Conservation (phyloP, 352 stramenopile genomes). For the Globisporangium canariense region DNA sequence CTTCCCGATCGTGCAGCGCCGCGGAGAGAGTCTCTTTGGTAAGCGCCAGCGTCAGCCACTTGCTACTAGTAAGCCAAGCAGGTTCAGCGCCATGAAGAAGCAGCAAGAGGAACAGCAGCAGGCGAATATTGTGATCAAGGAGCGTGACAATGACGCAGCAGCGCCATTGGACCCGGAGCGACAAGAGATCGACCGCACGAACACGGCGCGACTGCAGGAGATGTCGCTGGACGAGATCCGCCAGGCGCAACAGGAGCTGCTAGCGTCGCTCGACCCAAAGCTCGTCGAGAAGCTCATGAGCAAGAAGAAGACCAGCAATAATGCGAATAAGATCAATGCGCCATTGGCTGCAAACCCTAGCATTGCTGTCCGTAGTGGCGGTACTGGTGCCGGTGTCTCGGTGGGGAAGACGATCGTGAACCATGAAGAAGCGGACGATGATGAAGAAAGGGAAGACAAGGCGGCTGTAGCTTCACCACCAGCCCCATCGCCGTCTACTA, state of each 20-base stretch:
- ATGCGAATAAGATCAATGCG: background rate
- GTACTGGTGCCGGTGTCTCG: background rate
- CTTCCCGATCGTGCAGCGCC: conserved; percentile 56
- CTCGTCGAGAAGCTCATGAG: conserved; percentile 66
- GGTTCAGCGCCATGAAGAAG: conserved; percentile 19
- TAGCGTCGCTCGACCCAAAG: conserved; percentile 52
- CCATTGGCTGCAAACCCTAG: background rate
- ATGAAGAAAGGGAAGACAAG: background rate
- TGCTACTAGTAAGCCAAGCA: conserved; percentile 18
- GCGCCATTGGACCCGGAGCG: conserved; percentile 31
- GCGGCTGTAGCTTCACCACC: background rate
- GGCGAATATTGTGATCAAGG: background rate
- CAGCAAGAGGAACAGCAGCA: background rate
- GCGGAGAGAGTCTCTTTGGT: conserved; percentile 71
- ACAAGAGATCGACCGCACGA: conserved; percentile 59
- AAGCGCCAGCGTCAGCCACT: conserved; percentile 30
- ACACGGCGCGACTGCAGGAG: conserved; percentile 41
- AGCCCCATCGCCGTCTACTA: background rate
- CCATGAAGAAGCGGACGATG: background rate
- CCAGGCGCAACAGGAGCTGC: conserved; percentile 66
- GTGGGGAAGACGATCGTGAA: conserved; percentile 14
- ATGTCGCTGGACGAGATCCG: conserved; percentile 73
- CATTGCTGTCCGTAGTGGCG: background rate
- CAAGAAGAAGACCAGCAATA: conserved; percentile 15
- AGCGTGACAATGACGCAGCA: conserved; percentile 1